Evolutionary conservation across 2,329 filamentous ascomycete species (phyloP).

Genomic region (Chlorencoelia australis): DNA sequence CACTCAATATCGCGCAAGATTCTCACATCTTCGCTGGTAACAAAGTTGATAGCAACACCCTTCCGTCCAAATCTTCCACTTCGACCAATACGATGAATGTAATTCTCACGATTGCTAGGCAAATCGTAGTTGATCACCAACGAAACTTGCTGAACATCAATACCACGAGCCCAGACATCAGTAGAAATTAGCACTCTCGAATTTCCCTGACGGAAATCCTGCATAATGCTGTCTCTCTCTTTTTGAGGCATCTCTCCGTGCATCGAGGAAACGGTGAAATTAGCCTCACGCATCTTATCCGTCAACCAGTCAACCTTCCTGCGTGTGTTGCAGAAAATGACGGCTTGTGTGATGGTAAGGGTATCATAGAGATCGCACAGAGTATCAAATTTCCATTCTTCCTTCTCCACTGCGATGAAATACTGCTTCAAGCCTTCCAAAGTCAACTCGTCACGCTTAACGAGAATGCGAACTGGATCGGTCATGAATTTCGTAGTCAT

Average conservation of each 20-base stretch:
- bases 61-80: conserved; percentile 94
- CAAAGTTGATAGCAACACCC: conserved; percentile 99
- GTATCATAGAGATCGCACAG: conserved; percentile 98
- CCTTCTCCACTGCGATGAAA: conserved; percentile 98
- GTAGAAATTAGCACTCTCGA: conserved; percentile 94
- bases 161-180: conserved; percentile 95
- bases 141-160: conserved; percentile 97
- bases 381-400: conserved; percentile 99
- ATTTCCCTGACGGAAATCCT: conserved; percentile 95
- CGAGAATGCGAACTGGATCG: conserved; percentile 88
- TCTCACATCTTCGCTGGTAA: conserved; percentile 94
- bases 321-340: conserved; percentile 99
- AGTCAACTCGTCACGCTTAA: conserved; percentile 97
- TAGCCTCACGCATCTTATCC: conserved; percentile 97
- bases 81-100: conserved; percentile 96
- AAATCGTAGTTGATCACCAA: conserved; percentile 99
- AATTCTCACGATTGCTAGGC: conserved; percentile 97
- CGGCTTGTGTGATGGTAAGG: conserved; percentile 94
- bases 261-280: conserved; percentile 98
- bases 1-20: conserved; percentile 95
- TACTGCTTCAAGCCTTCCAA: conserved; percentile 97
- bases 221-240: conserved; percentile 98
- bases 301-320: conserved; percentile 99
- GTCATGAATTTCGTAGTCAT: conserved; percentile 99
- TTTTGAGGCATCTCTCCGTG: conserved; percentile 99